A percentile compares a stretch with the other conserved stretches of the same genome.
Conservation (phyloP, 139 green algal genomes). For the Gonium pectorale region DNA sequence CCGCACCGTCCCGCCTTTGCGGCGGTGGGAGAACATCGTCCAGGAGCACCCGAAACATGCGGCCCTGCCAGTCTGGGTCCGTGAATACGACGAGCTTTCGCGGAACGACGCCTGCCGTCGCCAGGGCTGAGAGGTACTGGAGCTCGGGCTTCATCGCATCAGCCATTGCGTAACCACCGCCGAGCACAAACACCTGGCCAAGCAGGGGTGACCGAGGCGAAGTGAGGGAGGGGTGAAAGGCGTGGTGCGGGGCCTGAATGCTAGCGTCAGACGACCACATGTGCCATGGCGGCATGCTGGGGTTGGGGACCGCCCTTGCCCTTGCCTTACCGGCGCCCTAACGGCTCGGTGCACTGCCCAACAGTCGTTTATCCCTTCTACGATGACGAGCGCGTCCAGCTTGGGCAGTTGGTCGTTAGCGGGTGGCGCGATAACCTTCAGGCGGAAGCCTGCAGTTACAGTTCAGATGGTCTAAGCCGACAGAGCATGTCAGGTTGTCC, state of each 20-base stretch:
- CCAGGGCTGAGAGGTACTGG: neutral
- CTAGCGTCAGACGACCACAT: no score
- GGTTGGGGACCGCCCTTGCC: no score
- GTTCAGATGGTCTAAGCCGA: no score
- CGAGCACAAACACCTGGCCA: slow-evolving; percentile 13
- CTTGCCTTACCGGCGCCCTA: slow-evolving; percentile 10
- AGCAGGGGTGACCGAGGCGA: neutral
- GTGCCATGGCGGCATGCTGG: no score
- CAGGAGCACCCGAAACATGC: slow-evolving; percentile 52
- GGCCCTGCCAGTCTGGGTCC: slow-evolving; percentile 65
- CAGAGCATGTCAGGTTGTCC: no score
- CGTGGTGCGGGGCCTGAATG: no score
- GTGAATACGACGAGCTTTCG: slow-evolving; percentile 55
- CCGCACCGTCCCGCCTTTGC: no score
- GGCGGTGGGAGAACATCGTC: slow-evolving; percentile 18
- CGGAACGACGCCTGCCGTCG: neutral
- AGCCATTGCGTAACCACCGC: slow-evolving; percentile 15
- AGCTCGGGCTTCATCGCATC: slow-evolving; percentile 37
- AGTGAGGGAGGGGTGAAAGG: neutral
- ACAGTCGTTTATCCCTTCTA: slow-evolving; percentile 39
- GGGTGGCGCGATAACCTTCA: neutral
- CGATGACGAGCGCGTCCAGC: slow-evolving; percentile 15
- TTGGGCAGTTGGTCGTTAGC: neutral
- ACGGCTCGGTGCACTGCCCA: slow-evolving; percentile 20
- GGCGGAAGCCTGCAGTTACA: neutral